Evolutionary conservation across 228 moss, liverwort and hornwort species (phyloP).

Genomic region (Sphagnum fallax): DNA sequence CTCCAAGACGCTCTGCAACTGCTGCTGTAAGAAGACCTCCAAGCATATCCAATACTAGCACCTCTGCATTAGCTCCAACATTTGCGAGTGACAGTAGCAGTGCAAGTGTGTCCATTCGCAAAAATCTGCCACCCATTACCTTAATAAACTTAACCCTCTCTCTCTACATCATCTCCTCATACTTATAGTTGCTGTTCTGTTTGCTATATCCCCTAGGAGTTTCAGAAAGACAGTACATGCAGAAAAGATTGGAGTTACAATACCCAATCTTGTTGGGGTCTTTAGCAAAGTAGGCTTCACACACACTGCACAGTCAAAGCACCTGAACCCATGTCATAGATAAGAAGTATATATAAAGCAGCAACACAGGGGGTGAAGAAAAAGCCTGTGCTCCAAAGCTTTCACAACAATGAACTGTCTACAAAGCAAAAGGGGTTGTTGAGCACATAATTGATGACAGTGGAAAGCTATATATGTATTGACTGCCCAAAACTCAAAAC

Average conservation of each 20-base stretch:
- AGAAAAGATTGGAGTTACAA: background rate
- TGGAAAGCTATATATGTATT: too few species aligned
- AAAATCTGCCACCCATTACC: conserved; percentile 38
- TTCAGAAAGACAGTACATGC: too few species aligned
- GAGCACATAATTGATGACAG: too few species aligned
- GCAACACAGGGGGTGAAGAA: too few species aligned
- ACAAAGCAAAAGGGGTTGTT: too few species aligned
- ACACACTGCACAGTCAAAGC: conserved; percentile 49
- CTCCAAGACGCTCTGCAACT: conserved; percentile 92
- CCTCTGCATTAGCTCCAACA: conserved; percentile 84
- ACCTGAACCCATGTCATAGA: background rate
- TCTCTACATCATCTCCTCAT: too few species aligned
- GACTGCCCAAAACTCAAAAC: conserved; percentile 16
- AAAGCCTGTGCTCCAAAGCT: too few species aligned
- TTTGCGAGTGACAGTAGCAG: conserved; percentile 84
- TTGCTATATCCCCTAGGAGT: too few species aligned
- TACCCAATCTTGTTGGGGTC: conserved; percentile 96
- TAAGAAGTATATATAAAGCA: conserved; percentile 5
- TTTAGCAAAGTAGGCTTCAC: conserved; percentile 95
- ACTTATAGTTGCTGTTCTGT: too few species aligned
- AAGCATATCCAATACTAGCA: conserved; percentile 82
- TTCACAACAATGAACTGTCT: too few species aligned
- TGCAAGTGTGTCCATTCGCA: conserved; percentile 88
- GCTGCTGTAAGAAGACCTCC: conserved; percentile 94
- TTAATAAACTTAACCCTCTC: too few species aligned